Evolutionary conservation across 805 yeast genomes (phyloP).

Genomic region (Yarrowia sp.): DNA sequence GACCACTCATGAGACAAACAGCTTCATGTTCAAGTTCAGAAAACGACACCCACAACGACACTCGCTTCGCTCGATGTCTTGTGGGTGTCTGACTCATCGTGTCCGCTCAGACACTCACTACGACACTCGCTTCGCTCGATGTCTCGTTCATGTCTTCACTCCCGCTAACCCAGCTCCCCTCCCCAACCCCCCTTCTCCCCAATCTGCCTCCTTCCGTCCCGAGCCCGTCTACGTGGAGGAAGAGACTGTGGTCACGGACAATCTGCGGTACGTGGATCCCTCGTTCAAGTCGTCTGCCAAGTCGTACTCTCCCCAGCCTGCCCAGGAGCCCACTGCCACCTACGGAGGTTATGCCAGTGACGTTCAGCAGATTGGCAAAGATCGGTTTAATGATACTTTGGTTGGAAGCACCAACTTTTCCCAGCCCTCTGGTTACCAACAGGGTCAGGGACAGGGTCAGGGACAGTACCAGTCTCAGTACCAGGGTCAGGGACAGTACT

Average conservation of each 20-base stretch:
- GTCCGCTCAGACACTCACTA: neutral
- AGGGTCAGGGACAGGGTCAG: neutral
- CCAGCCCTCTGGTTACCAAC: neutral
- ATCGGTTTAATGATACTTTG: slow-evolving; percentile 4
- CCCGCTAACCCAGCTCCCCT: slow-evolving; percentile 26
- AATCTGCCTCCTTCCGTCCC: neutral
- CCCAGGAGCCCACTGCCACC: slow-evolving; percentile 20
- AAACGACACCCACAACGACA: too few species aligned
- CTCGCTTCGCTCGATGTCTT: too few species aligned
- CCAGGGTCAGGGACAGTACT: neutral
- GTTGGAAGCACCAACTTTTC: neutral
- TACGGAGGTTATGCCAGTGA: slow-evolving; percentile 10
- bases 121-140: neutral
- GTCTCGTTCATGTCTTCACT: neutral
- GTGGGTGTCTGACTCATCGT: too few species aligned
- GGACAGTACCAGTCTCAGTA: neutral
- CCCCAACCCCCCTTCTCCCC: slow-evolving; percentile 30
- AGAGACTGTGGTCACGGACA: slow-evolving; percentile 4
- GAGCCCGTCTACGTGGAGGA: neutral
- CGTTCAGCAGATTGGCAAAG: slow-evolving; percentile 34
- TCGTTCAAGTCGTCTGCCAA: neutral
- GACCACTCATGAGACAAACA: too few species aligned
- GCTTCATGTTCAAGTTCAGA: too few species aligned
- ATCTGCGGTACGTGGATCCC: slow-evolving; percentile 27
- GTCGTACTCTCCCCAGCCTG: slow-evolving; percentile 15